Evolutionary conservation across 1,139 yeast genomes (phyloP), one percentile per base, ranked within the genome.

Genomic region (Ashbya aceris): DNA sequence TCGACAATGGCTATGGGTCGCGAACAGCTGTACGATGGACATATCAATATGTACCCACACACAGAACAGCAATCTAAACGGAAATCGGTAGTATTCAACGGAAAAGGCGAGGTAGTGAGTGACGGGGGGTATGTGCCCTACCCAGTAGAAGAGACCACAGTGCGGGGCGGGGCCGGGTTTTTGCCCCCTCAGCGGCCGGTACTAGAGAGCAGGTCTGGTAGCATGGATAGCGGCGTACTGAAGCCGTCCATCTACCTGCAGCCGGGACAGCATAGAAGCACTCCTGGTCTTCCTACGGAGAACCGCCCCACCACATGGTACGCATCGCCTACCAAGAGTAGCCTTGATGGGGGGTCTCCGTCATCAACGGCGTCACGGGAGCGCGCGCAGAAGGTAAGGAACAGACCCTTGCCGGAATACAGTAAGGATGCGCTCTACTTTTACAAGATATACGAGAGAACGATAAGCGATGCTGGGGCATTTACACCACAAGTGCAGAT

Each of bases 401-500:
- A 34, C 14, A 17, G 37, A 20, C 35, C 35, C n/a, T 23, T 34
- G 20, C 27, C 37, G n/a, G 40, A 40, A 23, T 52, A 45, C 27
- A 49, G 54, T 6, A 46, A 47, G 9, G 49, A 48, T 8, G 60
- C 54, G 1, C 11, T 46, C 9, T 31, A 42, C 36, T 58, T 55
- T 40, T 44, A 44, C 34, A 34, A 47, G 33, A 46, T 53, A 2
- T 55, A 56, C 42, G 45, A 46, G 27, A 33, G 42, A 10, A 52
- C 57, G 1, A 48, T 58, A 0, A 38, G 49, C 4, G 63, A 61
- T 43, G 44, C 59, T 4, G 51, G 52, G 2, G 50, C 42, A 1
- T 70, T 70, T 45, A 65, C 72, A 1, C 68, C 74, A 0, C 56
- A 50, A 4, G 50, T 71, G n/a, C 80, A 75, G 52, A 56, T 74